phyloP scores from a whole-genome alignment of 2,329 filamentous ascomycete genomes.

The Epichloe baconii region DNA sequence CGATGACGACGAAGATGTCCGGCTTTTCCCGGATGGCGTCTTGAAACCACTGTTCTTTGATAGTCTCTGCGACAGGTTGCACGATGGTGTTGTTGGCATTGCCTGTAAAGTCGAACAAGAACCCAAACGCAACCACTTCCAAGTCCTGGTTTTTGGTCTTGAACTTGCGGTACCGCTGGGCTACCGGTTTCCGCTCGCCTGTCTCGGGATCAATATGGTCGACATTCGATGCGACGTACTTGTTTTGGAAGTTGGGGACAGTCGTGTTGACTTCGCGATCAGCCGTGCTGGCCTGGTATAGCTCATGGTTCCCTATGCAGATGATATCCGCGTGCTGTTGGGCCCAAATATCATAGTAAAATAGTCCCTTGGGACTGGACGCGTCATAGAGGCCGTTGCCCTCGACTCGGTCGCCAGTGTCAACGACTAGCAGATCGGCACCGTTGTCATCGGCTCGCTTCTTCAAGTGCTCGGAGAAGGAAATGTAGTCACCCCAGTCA shows the following conservation, averaged over 20 bases:
- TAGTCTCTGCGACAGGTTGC: constrained; percentile 62
- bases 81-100: constrained; percentile 88
- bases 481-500: constrained; percentile 97
- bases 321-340: constrained; percentile 75
- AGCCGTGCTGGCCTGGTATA: constrained; percentile 71
- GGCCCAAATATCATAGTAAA: constrained; percentile 76
- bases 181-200: constrained; percentile 60
- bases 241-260: constrained; percentile 67
- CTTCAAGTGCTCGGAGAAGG: constrained; percentile 74
- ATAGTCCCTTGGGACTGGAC: constrained; percentile 75
- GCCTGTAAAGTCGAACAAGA: constrained; percentile 83
- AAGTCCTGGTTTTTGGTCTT: constrained; percentile 81
- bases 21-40: constrained; percentile 71
- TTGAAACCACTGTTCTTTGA: constrained; percentile 82
- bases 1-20: constrained; percentile 76
- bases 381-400: constrained; percentile 91
- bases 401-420: constrained; percentile 88
- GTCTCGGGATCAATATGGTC: constrained; percentile 69
- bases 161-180: constrained; percentile 76
- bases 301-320: constrained; percentile 85
- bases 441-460: constrained; percentile 65
- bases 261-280: constrained; percentile 67
- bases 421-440: constrained; percentile 78
- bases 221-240: constrained; percentile 83
- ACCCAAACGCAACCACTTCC: constrained; percentile 77